Conservation (phyloP, 1,284 basidiomycete species). For the Moesziomyces sp. region DNA sequence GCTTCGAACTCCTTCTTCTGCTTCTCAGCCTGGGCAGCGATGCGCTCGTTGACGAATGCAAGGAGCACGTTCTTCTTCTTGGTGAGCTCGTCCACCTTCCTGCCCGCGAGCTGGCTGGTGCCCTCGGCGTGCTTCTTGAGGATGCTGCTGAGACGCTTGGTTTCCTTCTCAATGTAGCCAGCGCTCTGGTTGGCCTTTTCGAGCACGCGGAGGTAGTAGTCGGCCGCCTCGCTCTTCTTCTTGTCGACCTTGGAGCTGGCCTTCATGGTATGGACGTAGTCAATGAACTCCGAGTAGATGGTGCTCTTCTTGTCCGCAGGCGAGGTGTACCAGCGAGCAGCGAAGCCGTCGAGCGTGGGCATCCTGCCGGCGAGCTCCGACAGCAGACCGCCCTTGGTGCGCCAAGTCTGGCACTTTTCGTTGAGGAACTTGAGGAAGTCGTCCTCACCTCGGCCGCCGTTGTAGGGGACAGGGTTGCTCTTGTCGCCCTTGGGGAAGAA, state of each 20-base stretch:
- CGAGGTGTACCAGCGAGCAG: constrained; percentile 77
- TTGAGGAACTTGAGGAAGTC: constrained; percentile 78
- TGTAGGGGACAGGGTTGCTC: constrained; percentile 76
- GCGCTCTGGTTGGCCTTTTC: constrained; percentile 80
- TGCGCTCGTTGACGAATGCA: constrained; percentile 73
- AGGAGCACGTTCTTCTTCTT: constrained; percentile 87
- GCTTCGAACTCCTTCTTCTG: constrained; percentile 35
- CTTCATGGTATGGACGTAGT: constrained; percentile 63
- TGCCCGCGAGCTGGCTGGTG: constrained; percentile 72
- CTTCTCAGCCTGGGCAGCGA: constrained; percentile 50
- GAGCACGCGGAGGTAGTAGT: constrained; percentile 87
- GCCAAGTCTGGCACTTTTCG: constrained; percentile 86
- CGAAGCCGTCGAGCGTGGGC: constrained; percentile 80
- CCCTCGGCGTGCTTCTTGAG: constrained; percentile 75
- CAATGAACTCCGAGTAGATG: constrained; percentile 73
- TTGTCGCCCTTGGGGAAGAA: constrained; percentile 83
- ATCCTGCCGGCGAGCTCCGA: constrained; percentile 84
- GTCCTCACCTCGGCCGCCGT: constrained; percentile 76
- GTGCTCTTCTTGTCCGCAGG: constrained; percentile 73
- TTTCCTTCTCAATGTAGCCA: constrained; percentile 86
- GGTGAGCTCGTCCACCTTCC: constrained; percentile 92
- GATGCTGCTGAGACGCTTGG: constrained; percentile 75
- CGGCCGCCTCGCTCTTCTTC: constrained; percentile 71
- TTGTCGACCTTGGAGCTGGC: constrained; percentile 55
- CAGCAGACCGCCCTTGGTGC: constrained; percentile 82